These are phyloP conservation scores for Fragilariopsis cylindrus DNA, from an alignment of 108 stramenopile genomes.

Conservation along the genomic window DNA sequence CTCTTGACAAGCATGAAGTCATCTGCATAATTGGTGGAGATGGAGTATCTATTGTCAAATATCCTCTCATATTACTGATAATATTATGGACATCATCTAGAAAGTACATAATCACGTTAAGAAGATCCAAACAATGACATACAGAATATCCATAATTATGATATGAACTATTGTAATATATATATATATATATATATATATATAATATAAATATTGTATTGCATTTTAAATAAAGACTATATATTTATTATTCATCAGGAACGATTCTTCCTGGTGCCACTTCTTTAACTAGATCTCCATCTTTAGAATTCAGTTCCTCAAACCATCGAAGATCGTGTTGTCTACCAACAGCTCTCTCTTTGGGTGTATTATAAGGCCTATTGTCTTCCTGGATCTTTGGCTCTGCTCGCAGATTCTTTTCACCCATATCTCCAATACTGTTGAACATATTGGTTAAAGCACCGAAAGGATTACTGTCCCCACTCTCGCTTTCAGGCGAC, in stretches of 20 bases:
- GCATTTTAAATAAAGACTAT: no score
- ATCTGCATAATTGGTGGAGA: no score
- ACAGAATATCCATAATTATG: no score
- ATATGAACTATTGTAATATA: no score
- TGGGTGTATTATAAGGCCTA: conserved; percentile 58
- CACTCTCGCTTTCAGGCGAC: neutral
- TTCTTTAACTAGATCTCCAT: conserved; percentile 20
- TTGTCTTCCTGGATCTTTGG: conserved; percentile 22
- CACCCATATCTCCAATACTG: conserved; percentile 5
- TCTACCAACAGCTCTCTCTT: conserved; percentile 68
- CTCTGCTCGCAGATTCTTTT: conserved; percentile 26
- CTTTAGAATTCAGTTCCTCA: conserved; percentile 57
- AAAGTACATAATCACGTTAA: no score
- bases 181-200: no score
- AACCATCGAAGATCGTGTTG: conserved; percentile 85
- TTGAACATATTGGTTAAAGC: conserved; percentile 10
- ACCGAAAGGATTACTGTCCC: conserved; percentile 6
- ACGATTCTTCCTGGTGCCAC: conserved; percentile 50
- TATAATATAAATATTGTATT: no score
- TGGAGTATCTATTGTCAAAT: no score
- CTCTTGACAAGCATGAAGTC: no score
- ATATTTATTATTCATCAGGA: conserved; percentile 22
- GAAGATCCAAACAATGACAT: no score
- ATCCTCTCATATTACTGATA: no score
- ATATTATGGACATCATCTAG: no score